A percentile compares a stretch with the other conserved stretches of the same genome.
Evolutionary conservation across 2,329 filamentous ascomycete genomes (phyloP).

Genomic region (Rutstroemia sp.): DNA sequence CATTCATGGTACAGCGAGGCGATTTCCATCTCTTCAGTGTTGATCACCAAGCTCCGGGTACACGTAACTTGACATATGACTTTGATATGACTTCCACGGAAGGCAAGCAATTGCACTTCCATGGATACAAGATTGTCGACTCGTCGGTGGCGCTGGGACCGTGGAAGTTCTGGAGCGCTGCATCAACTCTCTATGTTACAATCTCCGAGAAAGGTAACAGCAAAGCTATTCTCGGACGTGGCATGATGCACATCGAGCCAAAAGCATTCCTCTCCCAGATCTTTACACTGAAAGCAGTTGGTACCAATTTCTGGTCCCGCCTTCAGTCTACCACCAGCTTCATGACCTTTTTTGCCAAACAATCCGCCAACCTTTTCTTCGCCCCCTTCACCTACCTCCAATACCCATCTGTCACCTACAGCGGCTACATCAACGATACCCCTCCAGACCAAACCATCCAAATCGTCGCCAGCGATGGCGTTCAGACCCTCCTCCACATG

Average conservation of each 20-base stretch:
- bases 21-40: conserved; percentile 49
- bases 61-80: conserved; percentile 52
- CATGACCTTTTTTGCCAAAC: conserved; percentile 47
- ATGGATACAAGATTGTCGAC: conserved; percentile 56
- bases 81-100: conserved; percentile 51
- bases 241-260: conserved; percentile 49
- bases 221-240: conserved; percentile 43
- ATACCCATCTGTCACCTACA: conserved; percentile 42
- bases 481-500: conserved; percentile 46
- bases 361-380: conserved; percentile 46
- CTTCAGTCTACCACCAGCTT: conserved; percentile 41
- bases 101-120: conserved; percentile 47
- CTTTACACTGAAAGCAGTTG: conserved; percentile 44
- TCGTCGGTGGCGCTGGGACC: conserved; percentile 50
- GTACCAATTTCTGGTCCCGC: conserved; percentile 38
- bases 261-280: conserved; percentile 49
- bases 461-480: conserved; percentile 45
- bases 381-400: conserved; percentile 48
- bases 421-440: conserved; percentile 47
- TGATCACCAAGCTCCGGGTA: conserved; percentile 47
- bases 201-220: conserved; percentile 34
- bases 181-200: conserved; percentile 54
- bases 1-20: conserved; percentile 53
- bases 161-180: conserved; percentile 51
- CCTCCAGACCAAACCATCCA: conserved; percentile 35